phyloP scores from a whole-genome alignment of 2,329 filamentous ascomycete species.

The Zymoseptoria crescenta region DNA sequence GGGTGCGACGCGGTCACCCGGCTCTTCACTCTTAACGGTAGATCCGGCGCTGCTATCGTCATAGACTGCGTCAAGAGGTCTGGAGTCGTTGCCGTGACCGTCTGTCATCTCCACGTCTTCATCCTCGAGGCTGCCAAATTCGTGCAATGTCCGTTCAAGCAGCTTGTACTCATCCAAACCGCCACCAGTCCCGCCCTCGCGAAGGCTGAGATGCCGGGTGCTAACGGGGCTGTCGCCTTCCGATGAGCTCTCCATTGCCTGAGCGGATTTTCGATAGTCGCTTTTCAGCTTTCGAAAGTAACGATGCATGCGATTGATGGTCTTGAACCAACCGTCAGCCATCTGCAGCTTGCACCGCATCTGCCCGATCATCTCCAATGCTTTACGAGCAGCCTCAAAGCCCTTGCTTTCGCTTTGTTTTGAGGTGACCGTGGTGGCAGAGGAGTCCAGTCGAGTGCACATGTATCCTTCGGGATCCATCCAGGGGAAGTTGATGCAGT shows the following conservation, averaged over 20 bases:
- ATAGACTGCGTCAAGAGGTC: constrained; percentile 20
- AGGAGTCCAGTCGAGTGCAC: constrained; percentile 22
- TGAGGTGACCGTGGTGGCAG: constrained; percentile 3
- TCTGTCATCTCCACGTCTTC: constrained; percentile 33
- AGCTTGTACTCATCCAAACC: constrained; percentile 50
- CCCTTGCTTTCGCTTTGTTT: constrained; percentile 24
- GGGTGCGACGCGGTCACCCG: constrained; percentile 8
- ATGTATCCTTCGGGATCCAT: constrained; percentile 58
- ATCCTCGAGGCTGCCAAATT: constrained; percentile 31
- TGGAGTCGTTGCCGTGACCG: constrained; percentile 13
- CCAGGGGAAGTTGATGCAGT: constrained; percentile 58
- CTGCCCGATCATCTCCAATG: constrained; percentile 44
- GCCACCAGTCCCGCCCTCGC: constrained; percentile 37
- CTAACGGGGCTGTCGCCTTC: constrained; percentile 25
- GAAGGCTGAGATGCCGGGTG: constrained; percentile 23
- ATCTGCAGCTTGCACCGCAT: constrained; percentile 49
- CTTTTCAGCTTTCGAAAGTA: constrained; percentile 47
- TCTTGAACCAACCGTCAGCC: constrained; percentile 49
- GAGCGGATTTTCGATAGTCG: constrained; percentile 37
- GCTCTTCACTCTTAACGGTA: constrained; percentile 29
- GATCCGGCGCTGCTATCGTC: constrained; percentile 24
- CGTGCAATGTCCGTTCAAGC: constrained; percentile 30
- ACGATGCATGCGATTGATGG: constrained; percentile 46
- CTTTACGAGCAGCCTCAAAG: constrained; percentile 41
- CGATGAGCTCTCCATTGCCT: constrained; percentile 24